These are phyloP conservation scores for cucumber (Cucumis sativus) DNA, from an alignment of 306 rosid species.

Conservation along the genomic window Cucumber_9930_V3 NC_026661.2:20934501-20935000, in stretches of 20 bases:
- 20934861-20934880: conserved; percentile 85
- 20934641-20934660: background rate
- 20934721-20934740: conserved; percentile 87
- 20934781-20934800: conserved; percentile 73
- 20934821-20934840: conserved; percentile 60
- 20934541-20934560: conserved; percentile 80
- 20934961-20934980: conserved; percentile 10
- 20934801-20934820: conserved; percentile 56
- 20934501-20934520: conserved; percentile 54
- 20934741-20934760: conserved; percentile 96
- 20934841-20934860: conserved; percentile 54
- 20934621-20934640: background rate
- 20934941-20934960: background rate
- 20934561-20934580: conserved; percentile 98
- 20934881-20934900: conserved; percentile 42
- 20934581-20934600: conserved; percentile 10
- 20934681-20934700: conserved; percentile 12
- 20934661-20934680: conserved; percentile 3
- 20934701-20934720: conserved; percentile 3
- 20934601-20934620: background rate
- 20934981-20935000: background rate
- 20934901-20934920: background rate
- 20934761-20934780: conserved; percentile 86
- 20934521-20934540: conserved; percentile 44
- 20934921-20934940: background rate